Base-by-base conservation (phyloP, 139 green algal genomes). In the Ostreobium quekettii region DNA sequence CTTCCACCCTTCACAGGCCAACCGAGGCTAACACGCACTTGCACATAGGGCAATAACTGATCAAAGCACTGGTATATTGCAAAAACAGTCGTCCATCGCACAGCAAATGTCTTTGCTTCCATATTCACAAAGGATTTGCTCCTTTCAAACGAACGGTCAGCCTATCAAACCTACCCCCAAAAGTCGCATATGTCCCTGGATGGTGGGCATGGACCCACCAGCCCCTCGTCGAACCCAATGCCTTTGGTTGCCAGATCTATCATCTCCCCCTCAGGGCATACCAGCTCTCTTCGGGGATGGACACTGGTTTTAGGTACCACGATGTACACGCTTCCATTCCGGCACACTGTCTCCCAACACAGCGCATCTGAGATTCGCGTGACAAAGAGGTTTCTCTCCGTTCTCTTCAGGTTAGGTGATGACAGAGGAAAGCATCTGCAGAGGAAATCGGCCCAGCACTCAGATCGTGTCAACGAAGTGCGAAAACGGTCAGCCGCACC, bases 381-480 rank as follows among this genome's bases (percentile, higher is more conserved):
- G 7, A 53, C 24, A 68, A 32, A 68, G 37, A 57, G 58, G 8
- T 32, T 38, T n/a, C 35, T 56, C 8, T 68, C 36, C 28, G 61
- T 56, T 29, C 61, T 48, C 35, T 28, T 36, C 3, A 68, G 26
- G 37, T 68, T 48, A n/a, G 49, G 37, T 5, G 61, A 68, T 4
- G 49, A 6, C 6, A 68, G 37, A 68, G 61, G 61, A n/a, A 68
- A 68, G 31, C 61, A 68, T 4, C 61, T 53, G 42, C 42, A 53
- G n/a, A n/a, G n/a, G n/a, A n/a, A n/a, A n/a, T n/a, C n/a, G n/a
- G n/a, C n/a, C n/a, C n/a, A n/a, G n/a, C n/a, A n/a, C n/a, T n/a
- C n/a, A n/a, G n/a, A n/a, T n/a, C n/a, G n/a, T n/a, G n/a, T n/a
- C n/a, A n/a, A n/a, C n/a, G n/a, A n/a, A n/a, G n/a, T n/a, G n/a